Conservation (phyloP, 352 stramenopile species). For the Pythium brassicae region DNA sequence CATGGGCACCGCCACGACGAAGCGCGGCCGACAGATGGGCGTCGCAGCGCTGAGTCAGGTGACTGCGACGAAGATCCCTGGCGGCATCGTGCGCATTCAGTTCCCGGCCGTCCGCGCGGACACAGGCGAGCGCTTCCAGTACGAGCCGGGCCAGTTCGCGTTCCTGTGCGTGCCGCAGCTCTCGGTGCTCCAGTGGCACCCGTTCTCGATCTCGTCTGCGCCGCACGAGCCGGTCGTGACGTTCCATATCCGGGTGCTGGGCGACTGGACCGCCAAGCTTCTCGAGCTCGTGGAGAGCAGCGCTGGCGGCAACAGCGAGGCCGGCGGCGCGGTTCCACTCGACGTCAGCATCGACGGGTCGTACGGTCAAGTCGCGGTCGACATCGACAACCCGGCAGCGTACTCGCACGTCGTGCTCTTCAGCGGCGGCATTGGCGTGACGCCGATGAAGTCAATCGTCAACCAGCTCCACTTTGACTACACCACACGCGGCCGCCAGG, state of each 20-base stretch:
- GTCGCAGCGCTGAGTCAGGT: constrained; percentile 28
- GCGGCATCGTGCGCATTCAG: constrained; percentile 41
- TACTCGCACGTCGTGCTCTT: constrained; percentile 57
- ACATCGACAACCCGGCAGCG: constrained; percentile 26
- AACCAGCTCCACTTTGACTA: constrained; percentile 11
- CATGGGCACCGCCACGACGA: neutral
- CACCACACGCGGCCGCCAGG: constrained; percentile 7
- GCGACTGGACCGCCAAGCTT: constrained; percentile 65
- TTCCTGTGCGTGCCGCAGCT: constrained; percentile 81
- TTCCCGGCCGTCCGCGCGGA: constrained; percentile 36
- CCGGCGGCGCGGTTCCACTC: constrained; percentile 8
- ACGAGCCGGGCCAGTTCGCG: constrained; percentile 61
- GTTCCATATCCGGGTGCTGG: constrained; percentile 57
- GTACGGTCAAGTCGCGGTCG: constrained; percentile 38
- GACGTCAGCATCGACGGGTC: constrained; percentile 45
- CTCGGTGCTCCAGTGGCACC: constrained; percentile 77
- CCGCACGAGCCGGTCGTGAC: constrained; percentile 62
- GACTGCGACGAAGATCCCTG: constrained; percentile 19
- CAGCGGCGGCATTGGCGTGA: constrained; percentile 16
- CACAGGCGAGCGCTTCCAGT: constrained; percentile 31
- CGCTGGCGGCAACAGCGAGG: constrained; percentile 17
- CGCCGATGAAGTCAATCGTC: constrained; percentile 15
- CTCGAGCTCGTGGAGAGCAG: constrained; percentile 4
- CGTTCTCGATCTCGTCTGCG: constrained; percentile 83
- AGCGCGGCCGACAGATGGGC: constrained; percentile 6